Base-by-base conservation (phyloP, 202 grass and related monocot genomes). In the Saccharum hybrid region DNA sequence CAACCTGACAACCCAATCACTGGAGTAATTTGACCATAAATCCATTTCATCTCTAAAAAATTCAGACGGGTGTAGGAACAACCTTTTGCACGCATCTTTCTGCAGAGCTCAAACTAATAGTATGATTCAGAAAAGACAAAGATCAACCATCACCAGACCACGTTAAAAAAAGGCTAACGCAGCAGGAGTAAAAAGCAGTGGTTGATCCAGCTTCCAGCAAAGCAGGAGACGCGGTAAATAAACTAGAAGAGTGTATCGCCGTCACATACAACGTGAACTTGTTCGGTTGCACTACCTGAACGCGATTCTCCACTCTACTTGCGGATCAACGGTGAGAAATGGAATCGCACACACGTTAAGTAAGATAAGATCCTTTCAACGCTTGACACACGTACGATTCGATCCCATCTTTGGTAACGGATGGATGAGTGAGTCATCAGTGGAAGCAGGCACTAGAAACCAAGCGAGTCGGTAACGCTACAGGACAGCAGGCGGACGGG, bases 151-250 rank as follows among this genome's bases (percentile, higher is more conserved):
- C 12, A 63, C 31, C 14, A 72, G 72, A 60, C 65, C 71, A 85
- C 56, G 71, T 77, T 81, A 33, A 34, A 78, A 56, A 65, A 23
- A 13, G 57, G 66, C 7, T 77, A 22, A 40, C 14, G 54, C 38
- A 72, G 74, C n/a, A 72, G 19, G 30, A 62, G 38, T 40, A 77
- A 77, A 31, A 82, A 16, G 8, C 49, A 60, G 38, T n/a, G 38
- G 9, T 63, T 19, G 73, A 79, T 90, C 68, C 72, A 66, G 66
- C 4, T 63, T 90, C 68, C 83, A 66, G 57, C 10, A 57, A 49
- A 75, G 65, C 49, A 81, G 0, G 75, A 80, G 33, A n/a, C n/a
- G 7, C 36, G 15, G n/a, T 71, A 59, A 45, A 70, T 62, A 76
- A 66, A 75, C 18, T 28, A 70, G 64, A 76, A 63, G 10, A 41